These are phyloP conservation scores for Elsinoe australis DNA, from an alignment of 2,329 filamentous ascomycete genomes.

Conservation along the genomic window DNA sequence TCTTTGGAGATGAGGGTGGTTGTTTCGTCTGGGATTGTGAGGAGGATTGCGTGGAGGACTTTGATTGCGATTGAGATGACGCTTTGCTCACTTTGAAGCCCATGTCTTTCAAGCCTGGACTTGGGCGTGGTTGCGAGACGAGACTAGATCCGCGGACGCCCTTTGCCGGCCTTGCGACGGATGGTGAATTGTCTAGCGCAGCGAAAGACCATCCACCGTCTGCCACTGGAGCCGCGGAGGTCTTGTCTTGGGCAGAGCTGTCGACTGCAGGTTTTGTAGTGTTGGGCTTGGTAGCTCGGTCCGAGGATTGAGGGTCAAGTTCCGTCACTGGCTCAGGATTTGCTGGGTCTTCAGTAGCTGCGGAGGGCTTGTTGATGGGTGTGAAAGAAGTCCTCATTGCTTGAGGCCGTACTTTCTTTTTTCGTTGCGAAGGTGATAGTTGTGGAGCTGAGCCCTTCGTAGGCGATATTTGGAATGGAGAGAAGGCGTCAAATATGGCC, in stretches of 20 bases:
- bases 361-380: constrained; percentile 3
- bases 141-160: background rate
- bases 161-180: background rate
- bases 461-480: constrained; percentile 18
- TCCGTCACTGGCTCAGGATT: too few relatives aligned
- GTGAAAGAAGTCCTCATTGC: too few relatives aligned
- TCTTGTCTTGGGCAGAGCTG: background rate
- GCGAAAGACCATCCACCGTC: constrained; percentile 10
- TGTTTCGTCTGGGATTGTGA: background rate
- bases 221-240: background rate
- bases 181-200: constrained; percentile 2
- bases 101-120: constrained; percentile 6
- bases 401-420: too few relatives aligned
- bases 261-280: too few relatives aligned
- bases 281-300: too few relatives aligned
- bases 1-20: too few relatives aligned
- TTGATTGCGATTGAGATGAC: constrained; percentile 3
- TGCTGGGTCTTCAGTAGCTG: too few relatives aligned
- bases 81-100: constrained; percentile 16
- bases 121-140: background rate
- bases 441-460: background rate
- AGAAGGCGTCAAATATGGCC: constrained; percentile 35
- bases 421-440: too few relatives aligned
- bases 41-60: background rate
- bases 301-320: too few relatives aligned